Evolutionary conservation across 495 filamentous ascomycete genomes (phyloP).

Genomic region (Lophium mytilinum): DNA sequence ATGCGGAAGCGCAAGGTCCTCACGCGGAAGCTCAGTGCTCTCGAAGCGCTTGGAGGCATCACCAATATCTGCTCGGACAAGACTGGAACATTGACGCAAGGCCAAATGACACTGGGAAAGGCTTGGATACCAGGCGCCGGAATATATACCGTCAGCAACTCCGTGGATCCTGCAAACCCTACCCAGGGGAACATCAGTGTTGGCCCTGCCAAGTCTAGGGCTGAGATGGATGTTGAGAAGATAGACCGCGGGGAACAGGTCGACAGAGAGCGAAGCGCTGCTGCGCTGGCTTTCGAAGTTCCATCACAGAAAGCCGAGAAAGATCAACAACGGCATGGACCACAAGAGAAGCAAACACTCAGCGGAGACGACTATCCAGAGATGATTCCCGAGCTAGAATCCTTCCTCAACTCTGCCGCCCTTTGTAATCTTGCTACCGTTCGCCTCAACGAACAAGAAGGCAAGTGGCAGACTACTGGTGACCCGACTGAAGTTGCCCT

Average conservation of each 20-base stretch:
- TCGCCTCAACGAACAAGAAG: constrained; percentile 44
- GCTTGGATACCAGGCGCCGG: constrained; percentile 67
- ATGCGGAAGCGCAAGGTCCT: constrained; percentile 75
- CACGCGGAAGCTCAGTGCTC: constrained; percentile 67
- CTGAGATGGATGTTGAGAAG: constrained; percentile 25
- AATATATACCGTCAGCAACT: constrained; percentile 53
- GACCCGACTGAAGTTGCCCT: constrained; percentile 81
- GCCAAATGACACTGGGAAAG: constrained; percentile 69
- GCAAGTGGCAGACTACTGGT: constrained; percentile 63
- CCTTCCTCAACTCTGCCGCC: constrained; percentile 61
- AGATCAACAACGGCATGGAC: neutral
- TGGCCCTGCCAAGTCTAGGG: constrained; percentile 22
- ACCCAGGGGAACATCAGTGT: constrained; percentile 47
- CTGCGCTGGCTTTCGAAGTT: constrained; percentile 47
- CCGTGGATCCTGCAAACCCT: constrained; percentile 51
- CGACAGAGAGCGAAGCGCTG: constrained; percentile 45
- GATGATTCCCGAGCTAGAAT: constrained; percentile 38
- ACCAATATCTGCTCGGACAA: constrained; percentile 89
- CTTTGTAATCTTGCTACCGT: constrained; percentile 74
- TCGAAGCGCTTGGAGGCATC: constrained; percentile 76
- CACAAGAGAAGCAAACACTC: constrained; percentile 25
- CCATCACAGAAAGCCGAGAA: constrained; percentile 36
- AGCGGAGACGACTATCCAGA: constrained; percentile 22
- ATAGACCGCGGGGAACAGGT: constrained; percentile 28
- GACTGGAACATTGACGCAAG: constrained; percentile 74